A percentile compares a stretch with the other conserved stretches of the same genome.
phyloP scores from a whole-genome alignment of 1,284 basidiomycete species.

The Mycosarcoma mackinlayi region DNA sequence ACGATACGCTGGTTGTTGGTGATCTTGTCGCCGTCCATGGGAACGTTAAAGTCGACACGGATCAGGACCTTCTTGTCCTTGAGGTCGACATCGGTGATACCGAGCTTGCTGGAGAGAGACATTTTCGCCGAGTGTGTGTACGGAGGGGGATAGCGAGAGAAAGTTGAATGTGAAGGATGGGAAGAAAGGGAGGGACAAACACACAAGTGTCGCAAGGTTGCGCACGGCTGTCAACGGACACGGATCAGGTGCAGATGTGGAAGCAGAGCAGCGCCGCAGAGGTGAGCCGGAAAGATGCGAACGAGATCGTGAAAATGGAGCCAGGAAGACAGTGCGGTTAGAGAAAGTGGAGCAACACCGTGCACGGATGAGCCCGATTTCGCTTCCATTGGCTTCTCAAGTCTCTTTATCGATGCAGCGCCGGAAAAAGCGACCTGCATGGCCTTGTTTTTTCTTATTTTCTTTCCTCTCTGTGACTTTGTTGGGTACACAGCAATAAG shows the following conservation, averaged over 20 bases:
- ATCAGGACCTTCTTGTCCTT: slow-evolving; percentile 82
- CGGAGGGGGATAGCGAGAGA: not conserved
- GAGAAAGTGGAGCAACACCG: slow-evolving; percentile 32
- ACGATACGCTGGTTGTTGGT: slow-evolving; percentile 96
- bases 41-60: slow-evolving; percentile 94
- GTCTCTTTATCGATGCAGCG: slow-evolving; percentile 33
- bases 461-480: not conserved
- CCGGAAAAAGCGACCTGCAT: not conserved
- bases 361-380: slow-evolving; percentile 14
- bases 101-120: slow-evolving; percentile 86
- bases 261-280: not conserved
- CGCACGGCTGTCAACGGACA: slow-evolving; percentile 17
- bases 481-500: not conserved
- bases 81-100: slow-evolving; percentile 89
- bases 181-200: not conserved
- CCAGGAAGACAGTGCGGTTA: slow-evolving; percentile 13
- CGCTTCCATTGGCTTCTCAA: slow-evolving; percentile 10
- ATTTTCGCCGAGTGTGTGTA: slow-evolving; percentile 72
- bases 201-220: too few species aligned
- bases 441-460: not conserved
- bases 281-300: slow-evolving; percentile 33
- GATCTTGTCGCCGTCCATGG: slow-evolving; percentile 83
- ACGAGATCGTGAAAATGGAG: slow-evolving; percentile 24
- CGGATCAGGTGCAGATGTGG: not conserved
- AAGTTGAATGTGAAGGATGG: not conserved